A percentile compares a stretch with the other conserved stretches of the same genome.
These are phyloP conservation scores for Kodamaea sp. DNA, from an alignment of 1,139 yeast species.

Conservation along the genomic window DNA sequence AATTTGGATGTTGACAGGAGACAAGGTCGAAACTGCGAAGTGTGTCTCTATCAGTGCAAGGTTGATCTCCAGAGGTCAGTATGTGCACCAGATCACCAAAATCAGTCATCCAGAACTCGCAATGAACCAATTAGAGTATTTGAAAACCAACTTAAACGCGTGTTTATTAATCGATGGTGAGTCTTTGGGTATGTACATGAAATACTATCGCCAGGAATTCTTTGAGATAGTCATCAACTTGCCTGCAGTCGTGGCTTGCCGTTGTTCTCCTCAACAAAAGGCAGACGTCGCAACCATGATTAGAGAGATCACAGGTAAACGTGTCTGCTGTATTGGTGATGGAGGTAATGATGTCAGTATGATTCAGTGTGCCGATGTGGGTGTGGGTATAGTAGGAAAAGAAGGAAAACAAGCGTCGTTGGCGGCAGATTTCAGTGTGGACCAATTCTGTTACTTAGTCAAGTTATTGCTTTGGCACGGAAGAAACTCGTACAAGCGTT, in stretches of 20 bases:
- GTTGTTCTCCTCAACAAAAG: constrained; percentile 98
- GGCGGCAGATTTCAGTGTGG: constrained; percentile 94
- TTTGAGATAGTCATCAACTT: constrained; percentile 72
- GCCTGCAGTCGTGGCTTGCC: constrained; percentile 95
- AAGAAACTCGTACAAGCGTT: constrained; percentile 90
- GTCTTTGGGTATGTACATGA: constrained; percentile 71
- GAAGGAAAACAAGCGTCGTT: constrained; percentile 97
- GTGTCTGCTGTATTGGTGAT: constrained; percentile 98
- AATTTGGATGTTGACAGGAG: constrained; percentile 99
- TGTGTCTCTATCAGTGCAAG: constrained; percentile 96
- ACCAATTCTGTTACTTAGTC: constrained; percentile 87
- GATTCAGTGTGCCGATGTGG: constrained; percentile 99
- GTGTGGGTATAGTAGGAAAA: constrained; percentile 98
- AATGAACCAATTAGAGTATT: constrained; percentile 68
- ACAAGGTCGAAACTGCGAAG: constrained; percentile 96
- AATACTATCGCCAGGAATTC: constrained; percentile 65
- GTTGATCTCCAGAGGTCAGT: constrained; percentile 89
- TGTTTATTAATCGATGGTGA: constrained; percentile 94
- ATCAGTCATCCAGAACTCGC: constrained; percentile 63
- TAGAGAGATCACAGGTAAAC: constrained; percentile 73
- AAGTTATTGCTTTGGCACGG: constrained; percentile 96
- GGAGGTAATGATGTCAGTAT: constrained; percentile 99
- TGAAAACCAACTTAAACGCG: constrained; percentile 65
- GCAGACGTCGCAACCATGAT: constrained; percentile 91
- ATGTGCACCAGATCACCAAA: constrained; percentile 82